Evolutionary conservation across 441 rosid genomes (phyloP).

Genomic region (Jatropha podagrica): DNA sequence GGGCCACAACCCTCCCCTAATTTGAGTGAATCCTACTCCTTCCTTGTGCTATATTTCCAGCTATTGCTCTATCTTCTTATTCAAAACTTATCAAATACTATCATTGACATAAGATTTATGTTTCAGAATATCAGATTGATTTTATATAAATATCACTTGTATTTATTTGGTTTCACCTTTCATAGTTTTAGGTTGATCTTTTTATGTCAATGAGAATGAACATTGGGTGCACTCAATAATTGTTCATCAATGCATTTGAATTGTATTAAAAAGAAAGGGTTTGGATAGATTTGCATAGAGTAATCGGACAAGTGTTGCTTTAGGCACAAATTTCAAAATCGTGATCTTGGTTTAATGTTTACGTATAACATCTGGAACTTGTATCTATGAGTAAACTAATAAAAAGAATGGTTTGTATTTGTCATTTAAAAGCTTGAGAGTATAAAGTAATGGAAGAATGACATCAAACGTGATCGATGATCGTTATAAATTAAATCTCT

Average conservation of each 20-base stretch:
- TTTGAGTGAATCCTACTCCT: conserved; percentile 5
- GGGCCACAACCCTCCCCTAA: conserved; percentile 15
- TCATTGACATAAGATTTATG: too few species aligned
- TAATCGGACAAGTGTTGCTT: not conserved
- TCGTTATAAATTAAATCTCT: not conserved
- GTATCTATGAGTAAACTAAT: conserved; percentile 1
- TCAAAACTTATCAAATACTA: not conserved
- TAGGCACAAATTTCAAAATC: not conserved
- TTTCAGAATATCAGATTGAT: too few species aligned
- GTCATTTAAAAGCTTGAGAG: not conserved
- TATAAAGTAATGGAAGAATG: not conserved
- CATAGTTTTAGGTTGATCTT: too few species aligned
- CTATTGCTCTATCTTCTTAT: not conserved
- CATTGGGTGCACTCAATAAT: too few species aligned
- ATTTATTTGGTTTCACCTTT: too few species aligned
- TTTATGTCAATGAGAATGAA: too few species aligned
- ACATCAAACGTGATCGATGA: not conserved
- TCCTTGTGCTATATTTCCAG: not conserved
- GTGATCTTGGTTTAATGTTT: not conserved
- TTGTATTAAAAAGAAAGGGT: too few species aligned
- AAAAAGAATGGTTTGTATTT: not conserved
- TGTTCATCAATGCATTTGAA: too few species aligned
- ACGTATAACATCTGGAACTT: conserved; percentile 1
- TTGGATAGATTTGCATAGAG: too few species aligned
- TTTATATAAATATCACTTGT: too few species aligned